Evolutionary conservation across 179 eudicot genomes (phyloP).

Genomic region (Patellifolia procumbens): DNA sequence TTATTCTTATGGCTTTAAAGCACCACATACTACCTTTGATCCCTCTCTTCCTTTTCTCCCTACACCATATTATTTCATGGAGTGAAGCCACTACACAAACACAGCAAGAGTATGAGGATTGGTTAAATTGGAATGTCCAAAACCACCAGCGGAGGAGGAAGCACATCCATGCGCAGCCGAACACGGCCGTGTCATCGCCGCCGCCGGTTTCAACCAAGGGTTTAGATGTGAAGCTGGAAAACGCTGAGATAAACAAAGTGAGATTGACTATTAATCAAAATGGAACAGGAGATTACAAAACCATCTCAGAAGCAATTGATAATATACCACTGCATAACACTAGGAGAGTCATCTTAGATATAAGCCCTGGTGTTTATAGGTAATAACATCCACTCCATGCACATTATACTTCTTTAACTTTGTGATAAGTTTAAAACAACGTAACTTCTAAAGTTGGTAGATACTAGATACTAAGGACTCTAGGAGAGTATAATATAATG

Average conservation of each 20-base stretch:
- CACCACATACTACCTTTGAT: constrained; percentile 9
- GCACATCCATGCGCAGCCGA: background rate
- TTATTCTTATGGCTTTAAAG: constrained; percentile 1
- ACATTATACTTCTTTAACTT: too few relatives aligned
- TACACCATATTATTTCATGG: constrained; percentile 13
- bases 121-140: constrained; percentile 32
- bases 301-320: constrained; percentile 49
- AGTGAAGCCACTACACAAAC: constrained; percentile 7
- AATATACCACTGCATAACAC: constrained; percentile 43
- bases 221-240: constrained; percentile 33
- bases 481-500: too few relatives aligned
- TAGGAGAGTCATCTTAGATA: constrained; percentile 47
- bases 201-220: background rate
- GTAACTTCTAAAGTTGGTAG: too few relatives aligned
- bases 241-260: constrained; percentile 46
- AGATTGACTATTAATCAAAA: constrained; percentile 41
- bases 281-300: constrained; percentile 47
- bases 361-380: constrained; percentile 62
- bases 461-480: too few relatives aligned
- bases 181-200: background rate
- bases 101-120: constrained; percentile 26
- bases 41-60: constrained; percentile 7
- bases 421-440: too few relatives aligned
- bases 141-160: constrained; percentile 20
- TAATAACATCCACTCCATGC: constrained; percentile 8